Conservation (phyloP, 805 yeast species). For the Ogataea chonburiensis region DNA sequence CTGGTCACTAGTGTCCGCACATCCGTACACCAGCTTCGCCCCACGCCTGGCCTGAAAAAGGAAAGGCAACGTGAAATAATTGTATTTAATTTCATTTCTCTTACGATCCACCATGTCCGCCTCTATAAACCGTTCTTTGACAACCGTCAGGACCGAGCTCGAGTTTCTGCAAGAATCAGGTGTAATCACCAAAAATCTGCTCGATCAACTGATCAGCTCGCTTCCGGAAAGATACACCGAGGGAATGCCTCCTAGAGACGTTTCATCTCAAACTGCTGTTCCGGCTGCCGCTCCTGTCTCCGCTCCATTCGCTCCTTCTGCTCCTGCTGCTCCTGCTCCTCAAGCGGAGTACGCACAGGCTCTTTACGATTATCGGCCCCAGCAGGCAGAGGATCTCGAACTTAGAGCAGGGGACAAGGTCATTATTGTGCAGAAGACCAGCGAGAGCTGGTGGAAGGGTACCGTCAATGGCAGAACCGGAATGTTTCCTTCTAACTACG, state of each 20-base stretch:
- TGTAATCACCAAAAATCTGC: slow-evolving; percentile 61
- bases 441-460: slow-evolving; percentile 94
- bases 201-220: slow-evolving; percentile 44
- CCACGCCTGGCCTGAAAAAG: not conserved
- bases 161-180: slow-evolving; percentile 76
- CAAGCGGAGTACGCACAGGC: slow-evolving; percentile 55
- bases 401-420: slow-evolving; percentile 67
- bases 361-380: slow-evolving; percentile 69
- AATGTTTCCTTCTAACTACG: slow-evolving; percentile 89
- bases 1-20: no score
- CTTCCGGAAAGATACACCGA: slow-evolving; percentile 59
- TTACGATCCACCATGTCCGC: slow-evolving; percentile 41
- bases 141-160: slow-evolving; percentile 72
- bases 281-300: slow-evolving; percentile 10
- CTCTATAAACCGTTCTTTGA: slow-evolving; percentile 71
- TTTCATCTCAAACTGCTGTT: slow-evolving; percentile 17
- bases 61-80: slow-evolving; percentile 3
- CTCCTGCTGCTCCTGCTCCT: slow-evolving; percentile 7
- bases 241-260: slow-evolving; percentile 37
- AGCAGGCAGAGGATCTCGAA: slow-evolving; percentile 71
- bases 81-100: not conserved
- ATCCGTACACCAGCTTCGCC: slow-evolving; percentile 7
- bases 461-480: slow-evolving; percentile 58
- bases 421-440: slow-evolving; percentile 66
- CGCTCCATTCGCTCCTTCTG: slow-evolving; percentile 12